Evolutionary conservation across 1,139 yeast genomes (phyloP), one percentile per base, ranked within the genome.

Genomic region (Blastobotrys buckinghamii): DNA sequence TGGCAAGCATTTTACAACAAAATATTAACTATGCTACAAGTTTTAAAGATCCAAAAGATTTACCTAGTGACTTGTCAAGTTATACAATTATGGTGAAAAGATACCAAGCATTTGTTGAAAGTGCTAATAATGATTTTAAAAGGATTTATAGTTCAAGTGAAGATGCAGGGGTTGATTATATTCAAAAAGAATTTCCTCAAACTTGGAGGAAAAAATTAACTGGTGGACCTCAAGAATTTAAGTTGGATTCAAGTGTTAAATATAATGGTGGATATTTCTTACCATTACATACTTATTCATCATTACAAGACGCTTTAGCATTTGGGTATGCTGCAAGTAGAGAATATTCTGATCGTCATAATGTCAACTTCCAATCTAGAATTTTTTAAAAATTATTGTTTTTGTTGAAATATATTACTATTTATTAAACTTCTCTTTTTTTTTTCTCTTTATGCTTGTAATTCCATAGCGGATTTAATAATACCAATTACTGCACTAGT

Each of bases 401-500:
- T 33, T 27, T 8, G 26, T n/a, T 27, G 4, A 8, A 39, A 6
- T 17, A 16, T 22, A 16, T 19, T 39, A 16, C 8, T 15, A 9
- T 7, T n/a, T 33, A n/a, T 33, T 16, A n/a, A 7, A 7, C 6
- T 33, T 16, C 6, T 33, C 10, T 16, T 32, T 6, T 16, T 29
- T 20, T 22, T 24, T 32, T 22, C 12, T 32, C 20, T 20, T 6
- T 39, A 20, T 20, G 45, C 65, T 47, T 62, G 66, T 34, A 62
- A 52, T 42, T 67, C 72, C 58, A 71, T 54, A 2, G 85, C 82
- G 26, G 71, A 72, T 65, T 90, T 90, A 39, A 92, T 81, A 10
- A 84, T 88, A 0, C 96, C 97, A 51, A 94, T 84, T 49, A 87
- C 81, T 2, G 97, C 97, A 61, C 94, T 84, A 43, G 89, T 78